phyloP scores from a whole-genome alignment of 352 stramenopile species.

The Pythium dissimile region DNA sequence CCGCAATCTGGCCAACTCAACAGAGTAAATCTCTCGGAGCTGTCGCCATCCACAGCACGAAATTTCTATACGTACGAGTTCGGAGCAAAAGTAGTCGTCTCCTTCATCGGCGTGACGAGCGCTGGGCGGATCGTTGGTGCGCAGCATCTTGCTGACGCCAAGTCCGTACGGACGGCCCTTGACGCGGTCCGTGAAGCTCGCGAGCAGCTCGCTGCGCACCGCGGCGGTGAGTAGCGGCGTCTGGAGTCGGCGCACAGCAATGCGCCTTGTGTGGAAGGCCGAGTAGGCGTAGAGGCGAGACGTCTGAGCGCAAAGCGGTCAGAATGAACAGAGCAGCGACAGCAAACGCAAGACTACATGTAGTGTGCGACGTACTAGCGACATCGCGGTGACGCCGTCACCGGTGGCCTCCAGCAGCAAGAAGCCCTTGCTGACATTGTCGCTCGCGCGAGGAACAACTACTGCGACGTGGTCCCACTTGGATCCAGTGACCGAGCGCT shows the following conservation, averaged over 20 bases:
- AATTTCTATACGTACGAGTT: constrained; percentile 40
- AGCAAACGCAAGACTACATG: not conserved
- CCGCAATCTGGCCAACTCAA: constrained; percentile 31
- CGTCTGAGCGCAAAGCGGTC: constrained; percentile 19
- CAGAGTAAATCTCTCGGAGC: no score
- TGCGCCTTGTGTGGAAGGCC: constrained; percentile 44
- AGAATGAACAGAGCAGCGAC: no score
- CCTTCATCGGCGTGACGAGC: not conserved
- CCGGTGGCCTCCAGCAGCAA: constrained; percentile 59
- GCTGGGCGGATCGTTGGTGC: constrained; percentile 11
- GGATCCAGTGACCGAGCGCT: constrained; percentile 46
- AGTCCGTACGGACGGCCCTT: constrained; percentile 46
- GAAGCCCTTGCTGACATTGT: constrained; percentile 22
- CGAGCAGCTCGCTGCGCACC: constrained; percentile 45
- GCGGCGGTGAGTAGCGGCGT: constrained; percentile 46
- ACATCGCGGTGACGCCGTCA: constrained; percentile 51
- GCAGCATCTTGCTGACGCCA: constrained; percentile 45
- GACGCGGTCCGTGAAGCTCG: constrained; percentile 27
- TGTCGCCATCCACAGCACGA: no score
- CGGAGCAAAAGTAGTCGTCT: constrained; percentile 61
- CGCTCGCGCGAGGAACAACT: constrained; percentile 29
- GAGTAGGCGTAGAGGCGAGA: constrained; percentile 36
- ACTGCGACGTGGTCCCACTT: constrained; percentile 69
- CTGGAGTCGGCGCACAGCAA: constrained; percentile 41
- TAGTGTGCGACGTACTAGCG: constrained; percentile 40